phyloP scores from a whole-genome alignment of 345 rosid species.

The Combretum micranthum region DNA sequence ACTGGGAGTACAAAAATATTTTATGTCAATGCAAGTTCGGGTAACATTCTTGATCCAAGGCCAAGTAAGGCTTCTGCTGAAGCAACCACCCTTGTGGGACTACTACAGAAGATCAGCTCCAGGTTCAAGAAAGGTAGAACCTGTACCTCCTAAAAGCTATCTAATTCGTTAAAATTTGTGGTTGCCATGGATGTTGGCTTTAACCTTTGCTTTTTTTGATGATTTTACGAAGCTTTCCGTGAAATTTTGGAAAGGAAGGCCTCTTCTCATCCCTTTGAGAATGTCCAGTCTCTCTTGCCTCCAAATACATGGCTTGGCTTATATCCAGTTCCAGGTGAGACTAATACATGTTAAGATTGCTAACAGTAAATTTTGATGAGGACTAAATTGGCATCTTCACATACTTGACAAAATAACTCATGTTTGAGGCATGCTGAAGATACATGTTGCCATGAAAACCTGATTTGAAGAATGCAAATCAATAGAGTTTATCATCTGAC shows the following conservation, averaged over 20 bases:
- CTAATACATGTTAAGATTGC: neutral
- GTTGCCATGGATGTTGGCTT: neutral
- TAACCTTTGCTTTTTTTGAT: constrained; percentile 13
- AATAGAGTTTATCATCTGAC: too few species aligned
- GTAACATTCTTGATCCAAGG: constrained; percentile 70
- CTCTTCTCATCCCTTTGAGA: constrained; percentile 96
- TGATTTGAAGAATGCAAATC: too few species aligned
- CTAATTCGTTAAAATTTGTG: neutral
- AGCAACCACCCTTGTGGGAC: constrained; percentile 82
- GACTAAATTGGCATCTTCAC: neutral
- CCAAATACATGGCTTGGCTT: constrained; percentile 89
- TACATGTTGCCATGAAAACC: too few species aligned
- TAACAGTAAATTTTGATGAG: neutral
- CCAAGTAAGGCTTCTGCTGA: constrained; percentile 71
- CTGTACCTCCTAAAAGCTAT: constrained; percentile 1
- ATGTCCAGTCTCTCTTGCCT: constrained; percentile 90
- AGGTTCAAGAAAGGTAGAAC: constrained; percentile 82
- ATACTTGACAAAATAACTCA: neutral
- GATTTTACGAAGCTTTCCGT: constrained; percentile 59
- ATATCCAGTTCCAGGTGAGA: constrained; percentile 84
- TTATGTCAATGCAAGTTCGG: constrained; percentile 87
- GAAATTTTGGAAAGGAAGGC: constrained; percentile 92
- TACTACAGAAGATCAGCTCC: constrained; percentile 84
- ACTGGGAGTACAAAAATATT: constrained; percentile 85
- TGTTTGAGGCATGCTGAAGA: too few species aligned